phyloP scores from a whole-genome alignment of 2,329 filamentous ascomycete species.

The Ceratocystis eucalypticola region DNA sequence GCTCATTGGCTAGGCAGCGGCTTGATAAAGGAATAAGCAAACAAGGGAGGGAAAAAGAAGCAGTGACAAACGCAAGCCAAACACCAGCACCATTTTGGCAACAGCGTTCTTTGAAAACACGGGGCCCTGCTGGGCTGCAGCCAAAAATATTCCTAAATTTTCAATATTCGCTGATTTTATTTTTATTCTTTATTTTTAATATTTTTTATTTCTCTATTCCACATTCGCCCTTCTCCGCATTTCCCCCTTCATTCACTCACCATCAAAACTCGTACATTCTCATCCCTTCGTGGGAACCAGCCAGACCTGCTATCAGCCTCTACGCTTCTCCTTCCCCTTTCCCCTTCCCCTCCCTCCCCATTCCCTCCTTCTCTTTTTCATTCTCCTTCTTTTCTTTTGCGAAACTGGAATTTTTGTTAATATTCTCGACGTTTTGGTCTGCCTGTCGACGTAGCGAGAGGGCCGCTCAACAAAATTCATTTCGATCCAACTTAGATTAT shows the following conservation, averaged over 20 bases:
- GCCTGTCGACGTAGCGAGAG: neutral
- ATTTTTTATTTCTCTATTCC: neutral
- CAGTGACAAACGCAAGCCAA: neutral
- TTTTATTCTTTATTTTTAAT: too few species aligned
- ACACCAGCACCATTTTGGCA: neutral
- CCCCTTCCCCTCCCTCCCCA: neutral
- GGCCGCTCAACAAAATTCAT: neutral
- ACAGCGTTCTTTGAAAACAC: neutral
- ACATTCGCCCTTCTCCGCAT: neutral
- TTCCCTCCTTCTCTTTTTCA: neutral
- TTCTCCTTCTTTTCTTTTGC: neutral
- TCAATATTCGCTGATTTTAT: too few species aligned
- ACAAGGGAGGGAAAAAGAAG: neutral
- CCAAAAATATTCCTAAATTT: slow-evolving; percentile 7
- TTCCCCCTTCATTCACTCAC: slow-evolving; percentile 3
- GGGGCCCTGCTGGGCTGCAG: neutral
- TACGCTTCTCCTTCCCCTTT: neutral
- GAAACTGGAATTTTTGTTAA: neutral
- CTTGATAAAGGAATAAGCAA: slow-evolving; percentile 1
- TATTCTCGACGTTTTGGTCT: neutral
- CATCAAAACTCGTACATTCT: neutral
- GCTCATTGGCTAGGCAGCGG: neutral
- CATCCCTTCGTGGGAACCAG: neutral
- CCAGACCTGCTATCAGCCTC: neutral
- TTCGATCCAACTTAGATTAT: neutral